Conservation (phyloP, 176 grass and related monocot species). For the Avena eriantha region DNA sequence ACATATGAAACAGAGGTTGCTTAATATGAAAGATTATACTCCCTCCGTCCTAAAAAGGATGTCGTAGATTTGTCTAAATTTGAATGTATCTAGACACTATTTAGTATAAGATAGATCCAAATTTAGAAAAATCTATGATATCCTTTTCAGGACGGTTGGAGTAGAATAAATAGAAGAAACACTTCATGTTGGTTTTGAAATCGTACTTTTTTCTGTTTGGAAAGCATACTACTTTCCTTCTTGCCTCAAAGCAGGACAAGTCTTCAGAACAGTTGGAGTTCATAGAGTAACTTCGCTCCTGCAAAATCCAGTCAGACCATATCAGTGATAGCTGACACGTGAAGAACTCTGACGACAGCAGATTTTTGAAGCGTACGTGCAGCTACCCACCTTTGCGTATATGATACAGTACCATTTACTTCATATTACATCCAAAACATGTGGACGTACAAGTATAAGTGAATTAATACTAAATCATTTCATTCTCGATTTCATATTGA, state of each 20-base stretch:
- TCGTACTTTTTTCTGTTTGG: not conserved
- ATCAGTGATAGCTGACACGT: constrained; percentile 3
- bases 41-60: no score
- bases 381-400: not conserved
- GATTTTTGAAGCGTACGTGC: not conserved
- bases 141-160: no score
- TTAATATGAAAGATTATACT: not conserved
- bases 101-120: no score
- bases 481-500: not conserved
- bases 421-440: not conserved
- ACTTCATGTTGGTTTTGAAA: not conserved
- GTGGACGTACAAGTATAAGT: not conserved
- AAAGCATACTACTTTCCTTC: not conserved
- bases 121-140: no score
- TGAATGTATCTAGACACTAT: no score
- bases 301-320: constrained; percentile 10
- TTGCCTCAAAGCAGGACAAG: not conserved
- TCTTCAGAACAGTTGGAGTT: not conserved
- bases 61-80: no score
- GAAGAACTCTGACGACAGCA: not conserved
- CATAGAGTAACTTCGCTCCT: not conserved
- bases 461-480: not conserved
- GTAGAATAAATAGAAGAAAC: not conserved
- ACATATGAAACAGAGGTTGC: constrained; percentile 10
- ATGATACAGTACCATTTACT: not conserved